A percentile compares a stretch with the other conserved stretches of the same genome.
Conservation (phyloP, 2,329 filamentous ascomycete genomes). For the Dryadomyces quercus-mongolicae region DNA sequence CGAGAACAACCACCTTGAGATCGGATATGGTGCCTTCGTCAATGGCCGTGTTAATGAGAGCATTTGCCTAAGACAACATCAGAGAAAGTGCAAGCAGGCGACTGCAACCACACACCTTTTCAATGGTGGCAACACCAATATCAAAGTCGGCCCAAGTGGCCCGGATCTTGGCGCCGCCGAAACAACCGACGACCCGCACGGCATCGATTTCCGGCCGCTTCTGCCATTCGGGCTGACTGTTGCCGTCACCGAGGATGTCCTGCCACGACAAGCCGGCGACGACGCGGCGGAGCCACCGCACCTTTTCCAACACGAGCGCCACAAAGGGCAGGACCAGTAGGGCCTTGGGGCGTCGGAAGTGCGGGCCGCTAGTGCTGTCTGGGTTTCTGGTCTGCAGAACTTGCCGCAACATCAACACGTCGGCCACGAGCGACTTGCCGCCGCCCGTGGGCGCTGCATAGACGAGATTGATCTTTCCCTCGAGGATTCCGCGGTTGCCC, state of each 20-base stretch:
- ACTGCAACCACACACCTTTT: slow-evolving; percentile 41
- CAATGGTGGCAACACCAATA: slow-evolving; percentile 67
- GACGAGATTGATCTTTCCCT: slow-evolving; percentile 57
- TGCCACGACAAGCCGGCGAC: slow-evolving; percentile 45
- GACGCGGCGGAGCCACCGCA: slow-evolving; percentile 58
- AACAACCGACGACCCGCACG: slow-evolving; percentile 59
- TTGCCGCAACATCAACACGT: slow-evolving; percentile 60
- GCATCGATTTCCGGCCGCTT: slow-evolving; percentile 43
- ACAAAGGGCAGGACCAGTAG: slow-evolving; percentile 67
- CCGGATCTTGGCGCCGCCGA: slow-evolving; percentile 58
- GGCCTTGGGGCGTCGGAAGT: slow-evolving; percentile 40
- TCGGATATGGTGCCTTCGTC: slow-evolving; percentile 55
- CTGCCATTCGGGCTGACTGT: slow-evolving; percentile 28
- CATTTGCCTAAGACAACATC: slow-evolving; percentile 52
- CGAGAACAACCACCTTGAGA: slow-evolving; percentile 56
- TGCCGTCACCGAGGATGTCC: slow-evolving; percentile 15
- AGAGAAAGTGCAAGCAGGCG: slow-evolving; percentile 1
- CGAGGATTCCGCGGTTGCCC: slow-evolving; percentile 49
- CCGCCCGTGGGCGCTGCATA: slow-evolving; percentile 71
- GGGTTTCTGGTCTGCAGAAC: slow-evolving; percentile 39
- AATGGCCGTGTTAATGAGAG: slow-evolving; percentile 60
- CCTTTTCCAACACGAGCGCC: slow-evolving; percentile 68
- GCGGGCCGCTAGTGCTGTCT: slow-evolving; percentile 7
- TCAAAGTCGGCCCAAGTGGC: slow-evolving; percentile 63
- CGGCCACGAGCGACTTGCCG: slow-evolving; percentile 64